Evolutionary conservation across 1,284 basidiomycete genomes (phyloP).

Genomic region (Cryptococcus sp.): DNA sequence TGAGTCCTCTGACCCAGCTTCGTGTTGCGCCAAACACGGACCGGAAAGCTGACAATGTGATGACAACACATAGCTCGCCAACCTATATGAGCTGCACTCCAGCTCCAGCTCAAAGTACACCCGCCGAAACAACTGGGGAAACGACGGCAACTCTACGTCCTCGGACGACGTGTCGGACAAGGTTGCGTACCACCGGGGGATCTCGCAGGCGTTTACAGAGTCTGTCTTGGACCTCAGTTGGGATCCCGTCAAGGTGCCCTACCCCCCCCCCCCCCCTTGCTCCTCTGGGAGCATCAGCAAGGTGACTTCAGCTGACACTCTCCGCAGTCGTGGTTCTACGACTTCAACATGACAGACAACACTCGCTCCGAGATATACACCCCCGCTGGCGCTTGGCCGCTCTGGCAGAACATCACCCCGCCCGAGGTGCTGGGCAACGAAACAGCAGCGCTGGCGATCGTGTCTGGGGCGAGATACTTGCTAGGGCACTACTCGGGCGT

Average conservation of each 20-base stretch:
- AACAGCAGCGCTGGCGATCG: slow-evolving; percentile 63
- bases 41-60: neutral
- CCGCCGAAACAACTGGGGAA: neutral
- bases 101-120: slow-evolving; percentile 26
- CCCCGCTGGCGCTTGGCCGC: slow-evolving; percentile 73
- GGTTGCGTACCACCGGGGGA: slow-evolving; percentile 58
- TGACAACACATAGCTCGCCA: slow-evolving; percentile 53
- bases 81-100: slow-evolving; percentile 58
- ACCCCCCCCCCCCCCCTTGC: slow-evolving; percentile 56
- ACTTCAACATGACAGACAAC: slow-evolving; percentile 62
- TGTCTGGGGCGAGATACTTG: slow-evolving; percentile 69
- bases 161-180: neutral
- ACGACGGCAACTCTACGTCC: slow-evolving; percentile 6
- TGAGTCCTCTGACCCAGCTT: slow-evolving; percentile 50
- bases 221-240: slow-evolving; percentile 83
- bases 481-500: slow-evolving; percentile 80
- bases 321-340: slow-evolving; percentile 63
- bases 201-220: slow-evolving; percentile 59
- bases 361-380: slow-evolving; percentile 63
- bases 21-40: neutral
- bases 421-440: slow-evolving; percentile 60
- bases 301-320: neutral
- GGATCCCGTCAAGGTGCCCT: slow-evolving; percentile 61
- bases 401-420: slow-evolving; percentile 83
- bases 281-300: neutral